A percentile compares a stretch with the other conserved stretches of the same genome.
These are phyloP conservation scores for Lantana camara DNA, from an alignment of 257 asterid species.

Conservation along the genomic window DNA sequence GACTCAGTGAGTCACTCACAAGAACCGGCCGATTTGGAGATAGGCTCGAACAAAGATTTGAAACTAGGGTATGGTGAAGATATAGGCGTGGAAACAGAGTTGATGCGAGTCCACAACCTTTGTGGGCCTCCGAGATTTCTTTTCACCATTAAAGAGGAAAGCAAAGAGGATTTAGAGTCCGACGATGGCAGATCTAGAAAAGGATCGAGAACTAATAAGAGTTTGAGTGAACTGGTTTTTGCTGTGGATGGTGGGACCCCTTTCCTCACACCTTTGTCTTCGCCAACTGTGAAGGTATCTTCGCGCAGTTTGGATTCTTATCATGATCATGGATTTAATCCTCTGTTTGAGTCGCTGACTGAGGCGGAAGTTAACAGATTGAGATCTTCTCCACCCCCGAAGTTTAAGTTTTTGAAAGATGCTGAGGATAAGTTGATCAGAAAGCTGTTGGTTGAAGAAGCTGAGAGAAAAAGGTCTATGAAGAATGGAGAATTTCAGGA, in stretches of 20 bases:
- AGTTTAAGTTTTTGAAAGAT: slow-evolving; percentile 66
- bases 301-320: slow-evolving; percentile 42
- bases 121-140: slow-evolving; percentile 82
- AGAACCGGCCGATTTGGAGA: slow-evolving; percentile 48
- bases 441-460: slow-evolving; percentile 49
- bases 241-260: slow-evolving; percentile 54
- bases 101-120: slow-evolving; percentile 66
- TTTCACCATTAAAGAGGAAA: slow-evolving; percentile 76
- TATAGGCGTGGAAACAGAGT: slow-evolving; percentile 51
- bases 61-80: slow-evolving; percentile 50
- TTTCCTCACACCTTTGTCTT: slow-evolving; percentile 53
- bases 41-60: slow-evolving; percentile 42
- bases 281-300: slow-evolving; percentile 54
- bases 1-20: slow-evolving; percentile 32
- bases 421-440: slow-evolving; percentile 69
- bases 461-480: slow-evolving; percentile 42
- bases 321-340: slow-evolving; percentile 55
- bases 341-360: slow-evolving; percentile 59
- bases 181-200: slow-evolving; percentile 65
- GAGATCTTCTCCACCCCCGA: slow-evolving; percentile 77
- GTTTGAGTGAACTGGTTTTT: slow-evolving; percentile 58
- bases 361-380: slow-evolving; percentile 47
- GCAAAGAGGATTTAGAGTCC: slow-evolving; percentile 70
- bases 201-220: slow-evolving; percentile 55
- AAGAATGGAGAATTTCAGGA: slow-evolving; percentile 30